Evolutionary conservation across 805 yeast genomes (phyloP), one percentile per base, ranked within the genome.

Genomic region (Candida arabinofermentans): DNA sequence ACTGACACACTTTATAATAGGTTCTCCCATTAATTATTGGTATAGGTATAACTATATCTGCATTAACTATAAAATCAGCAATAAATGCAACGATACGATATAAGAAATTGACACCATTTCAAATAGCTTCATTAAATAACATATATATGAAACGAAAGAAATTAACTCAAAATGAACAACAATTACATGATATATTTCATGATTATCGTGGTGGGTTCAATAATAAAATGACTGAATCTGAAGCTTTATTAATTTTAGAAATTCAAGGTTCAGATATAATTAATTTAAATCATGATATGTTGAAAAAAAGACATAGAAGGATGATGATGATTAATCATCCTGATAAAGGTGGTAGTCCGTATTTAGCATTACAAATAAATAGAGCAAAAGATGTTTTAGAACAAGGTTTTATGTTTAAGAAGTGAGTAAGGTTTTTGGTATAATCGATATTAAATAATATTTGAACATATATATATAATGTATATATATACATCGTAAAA

Each of bases 261-360:
- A 79, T 85, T 42, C 67, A 70, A 27, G 75, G 77, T 17, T 64
- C 74, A 18, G 84, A 77, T 42, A 75, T 83, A 37, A 63, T 78
- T 39, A 64, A 68, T 41, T 53, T 81, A 26, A 65, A 70, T 32
- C 61, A 58, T 24, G 70, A 70, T 10, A 57, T 75, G 49, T 68
- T 91, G 50, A 83, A 82, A 61, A 81, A 76, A 46, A 78, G 80
- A 43, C 95, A 88, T 59, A 72, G 95, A 55, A 68, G 67, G 46
- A 72, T 83, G 58, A 88, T 87, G 95, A 67, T 87, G 64, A 67
- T 77, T 10, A 87, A 87, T 61, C 96, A 87, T 59, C 96, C 96
- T 1, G 96, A 87, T 61, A 79, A 83, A 53, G 96, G 96, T 3
- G 96, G 96, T 2, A 82, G 90, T 35, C 79, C 87, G 16, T 84